phyloP scores from a whole-genome alignment of 2,329 filamentous ascomycete species.

The Fusarium xylarioides region DNA sequence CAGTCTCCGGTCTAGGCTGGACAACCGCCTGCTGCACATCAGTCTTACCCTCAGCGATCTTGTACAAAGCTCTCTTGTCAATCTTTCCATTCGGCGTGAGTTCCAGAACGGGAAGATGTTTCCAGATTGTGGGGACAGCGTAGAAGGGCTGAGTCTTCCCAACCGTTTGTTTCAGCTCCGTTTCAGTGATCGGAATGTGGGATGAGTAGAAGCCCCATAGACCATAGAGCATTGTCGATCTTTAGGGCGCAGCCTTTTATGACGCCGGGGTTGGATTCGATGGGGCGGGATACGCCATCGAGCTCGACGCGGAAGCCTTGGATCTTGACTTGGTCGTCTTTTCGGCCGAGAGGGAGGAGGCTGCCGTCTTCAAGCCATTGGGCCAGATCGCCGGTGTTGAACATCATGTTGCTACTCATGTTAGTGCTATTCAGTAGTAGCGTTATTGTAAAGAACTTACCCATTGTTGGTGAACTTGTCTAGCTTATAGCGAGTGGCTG shows the following conservation, averaged over 20 bases:
- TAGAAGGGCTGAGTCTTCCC: constrained; percentile 22
- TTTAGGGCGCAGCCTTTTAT: constrained; percentile 17
- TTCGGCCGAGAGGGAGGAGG: constrained; percentile 26
- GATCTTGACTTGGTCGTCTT: constrained; percentile 32
- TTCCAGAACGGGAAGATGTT: constrained; percentile 9
- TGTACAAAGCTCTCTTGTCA: constrained; percentile 11
- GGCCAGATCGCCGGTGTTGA: constrained; percentile 28
- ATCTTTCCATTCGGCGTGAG: constrained; percentile 30
- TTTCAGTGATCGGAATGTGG: constrained; percentile 2
- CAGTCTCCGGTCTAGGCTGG: neutral
- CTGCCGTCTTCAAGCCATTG: constrained; percentile 27
- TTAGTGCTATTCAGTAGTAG: neutral
- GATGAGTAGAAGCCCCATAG: constrained; percentile 26
- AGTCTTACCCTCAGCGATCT: neutral
- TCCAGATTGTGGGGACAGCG: constrained; percentile 22
- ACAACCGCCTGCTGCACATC: neutral
- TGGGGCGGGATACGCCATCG: constrained; percentile 11
- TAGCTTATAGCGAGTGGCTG: constrained; percentile 10
- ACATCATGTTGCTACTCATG: constrained; percentile 46
- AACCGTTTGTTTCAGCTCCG: constrained; percentile 1
- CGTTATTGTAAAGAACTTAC: neutral
- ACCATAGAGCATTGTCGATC: constrained; percentile 7
- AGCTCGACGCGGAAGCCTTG: constrained; percentile 23
- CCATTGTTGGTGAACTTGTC: constrained; percentile 39
- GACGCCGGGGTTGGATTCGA: neutral